Evolutionary conservation across 2,329 filamentous ascomycete genomes (phyloP), one percentile per base, ranked within the genome.

Genomic region (Aspergillus caelatus): DNA sequence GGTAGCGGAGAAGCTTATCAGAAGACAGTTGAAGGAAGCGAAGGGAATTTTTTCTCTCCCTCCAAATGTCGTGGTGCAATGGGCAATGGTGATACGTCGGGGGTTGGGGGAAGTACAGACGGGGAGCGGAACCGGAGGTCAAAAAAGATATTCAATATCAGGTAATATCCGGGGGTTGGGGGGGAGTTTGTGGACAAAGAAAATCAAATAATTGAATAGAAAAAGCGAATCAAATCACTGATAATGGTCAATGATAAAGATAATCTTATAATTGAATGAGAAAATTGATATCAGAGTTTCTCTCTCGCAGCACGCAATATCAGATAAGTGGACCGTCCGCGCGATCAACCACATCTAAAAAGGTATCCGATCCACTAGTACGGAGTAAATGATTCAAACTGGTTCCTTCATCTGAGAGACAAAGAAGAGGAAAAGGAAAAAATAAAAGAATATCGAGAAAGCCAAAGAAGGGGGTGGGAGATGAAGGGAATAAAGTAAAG

Each of bases 1-100:
- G 63, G 63, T 46, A 62, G 66, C 60, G 58, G 61, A 67, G 65
- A 71, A 67, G 70, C 70, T 73, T 73, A 73, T 73, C 71, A 67
- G 65, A 34, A n/a, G 39, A 39, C 36, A 36, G 50, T 30, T 26
- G 41, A 26, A 53, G 23, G 26, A 23, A 55, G 43, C 53, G 30
- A 57, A 52, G 54, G 62, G 54, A 12, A 36, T 5, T 36, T 11
- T 23, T 11, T 34, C 7, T 34, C 32, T 21, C 12, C 3, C 28
- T 32, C 16, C 45, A 48, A 16, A 14, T 28, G 52, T 36, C 32
- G 52, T 55, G 52, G 52, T 55, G 32, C 52, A 55, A 55, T 55
- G 52, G 52, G 52, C 52, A 39, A 16, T 26, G 21, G 32, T 55
- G 52, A 55, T 39, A 55, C 52, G 52, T 67, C 61, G 63, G 65